Evolutionary conservation across 2,329 filamentous ascomycete genomes (phyloP).

Genomic region (Malbranchea zuffiana): DNA sequence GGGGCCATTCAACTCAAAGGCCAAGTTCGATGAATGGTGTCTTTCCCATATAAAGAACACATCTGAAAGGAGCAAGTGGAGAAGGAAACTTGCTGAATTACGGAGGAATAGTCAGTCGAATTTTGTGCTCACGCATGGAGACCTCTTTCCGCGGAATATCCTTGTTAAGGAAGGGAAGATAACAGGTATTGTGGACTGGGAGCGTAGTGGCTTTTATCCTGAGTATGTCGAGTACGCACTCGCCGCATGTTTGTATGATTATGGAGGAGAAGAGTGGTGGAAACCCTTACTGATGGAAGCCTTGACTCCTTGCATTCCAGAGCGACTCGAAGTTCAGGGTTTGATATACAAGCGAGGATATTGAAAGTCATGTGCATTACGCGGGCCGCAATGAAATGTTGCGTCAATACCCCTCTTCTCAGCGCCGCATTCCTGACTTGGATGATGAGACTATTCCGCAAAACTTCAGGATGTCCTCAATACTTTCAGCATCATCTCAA

Average conservation of each 20-base stretch:
- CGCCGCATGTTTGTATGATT: conserved; percentile 1
- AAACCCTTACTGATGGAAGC: conserved; percentile 3
- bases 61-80: not conserved
- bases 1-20: conserved; percentile 15
- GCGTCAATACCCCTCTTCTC: no score
- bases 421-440: no score
- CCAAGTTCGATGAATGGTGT: conserved; percentile 13
- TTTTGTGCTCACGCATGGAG: conserved; percentile 15
- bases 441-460: no score
- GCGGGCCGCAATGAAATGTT: not conserved
- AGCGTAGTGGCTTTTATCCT: conserved; percentile 16
- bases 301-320: conserved; percentile 5
- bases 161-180: conserved; percentile 15
- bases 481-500: no score
- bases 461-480: no score
- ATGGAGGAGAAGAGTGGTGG: conserved; percentile 6
- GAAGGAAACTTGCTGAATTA: not conserved
- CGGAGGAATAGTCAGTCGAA: not conserved
- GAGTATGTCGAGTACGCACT: conserved; percentile 11
- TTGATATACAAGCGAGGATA: conserved; percentile 6
- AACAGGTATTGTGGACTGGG: conserved; percentile 18
- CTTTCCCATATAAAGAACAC: not conserved
- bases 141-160: conserved; percentile 16
- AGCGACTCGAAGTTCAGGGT: conserved; percentile 5
- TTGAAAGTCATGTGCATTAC: conserved; percentile 3